Conservation (phyloP, 768 basidiomycete species). For the Mycena belliarum region DNA sequence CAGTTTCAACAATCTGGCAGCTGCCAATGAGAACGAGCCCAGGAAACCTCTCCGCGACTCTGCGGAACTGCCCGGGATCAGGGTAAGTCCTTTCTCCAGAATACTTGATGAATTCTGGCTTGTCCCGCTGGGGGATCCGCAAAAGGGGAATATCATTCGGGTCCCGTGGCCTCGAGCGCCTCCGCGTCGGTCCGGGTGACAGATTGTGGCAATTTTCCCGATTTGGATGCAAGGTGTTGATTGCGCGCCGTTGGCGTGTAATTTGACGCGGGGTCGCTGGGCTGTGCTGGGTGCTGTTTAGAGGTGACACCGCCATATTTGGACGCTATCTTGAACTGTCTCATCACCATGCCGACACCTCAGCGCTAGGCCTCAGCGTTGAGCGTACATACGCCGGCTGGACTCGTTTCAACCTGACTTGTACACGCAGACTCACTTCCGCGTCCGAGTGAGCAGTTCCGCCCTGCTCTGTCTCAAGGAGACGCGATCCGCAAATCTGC, state of each 20-base stretch:
- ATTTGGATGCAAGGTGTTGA: constrained; percentile 8
- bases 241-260: neutral
- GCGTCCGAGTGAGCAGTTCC: neutral
- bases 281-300: constrained; percentile 7
- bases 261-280: neutral
- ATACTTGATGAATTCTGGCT: too few relatives aligned
- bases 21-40: too few relatives aligned
- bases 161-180: neutral
- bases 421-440: too few relatives aligned
- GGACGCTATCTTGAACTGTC: neutral
- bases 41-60: too few relatives aligned
- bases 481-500: neutral
- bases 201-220: constrained; percentile 13
- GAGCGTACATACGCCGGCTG: neutral
- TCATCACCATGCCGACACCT: constrained; percentile 8
- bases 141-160: neutral
- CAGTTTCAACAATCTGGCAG: too few relatives aligned
- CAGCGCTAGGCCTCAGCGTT: neutral
- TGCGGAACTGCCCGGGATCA: too few relatives aligned
- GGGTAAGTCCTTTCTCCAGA: too few relatives aligned
- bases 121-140: neutral
- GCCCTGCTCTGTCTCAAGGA: neutral
- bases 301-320: constrained; percentile 2
- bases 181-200: constrained; percentile 2
- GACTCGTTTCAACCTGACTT: constrained; percentile 3